A percentile compares a stretch with the other conserved stretches of the same genome.
Conservation (phyloP, 108 stramenopile species). For the Aurantiochytrium sp. region DNA sequence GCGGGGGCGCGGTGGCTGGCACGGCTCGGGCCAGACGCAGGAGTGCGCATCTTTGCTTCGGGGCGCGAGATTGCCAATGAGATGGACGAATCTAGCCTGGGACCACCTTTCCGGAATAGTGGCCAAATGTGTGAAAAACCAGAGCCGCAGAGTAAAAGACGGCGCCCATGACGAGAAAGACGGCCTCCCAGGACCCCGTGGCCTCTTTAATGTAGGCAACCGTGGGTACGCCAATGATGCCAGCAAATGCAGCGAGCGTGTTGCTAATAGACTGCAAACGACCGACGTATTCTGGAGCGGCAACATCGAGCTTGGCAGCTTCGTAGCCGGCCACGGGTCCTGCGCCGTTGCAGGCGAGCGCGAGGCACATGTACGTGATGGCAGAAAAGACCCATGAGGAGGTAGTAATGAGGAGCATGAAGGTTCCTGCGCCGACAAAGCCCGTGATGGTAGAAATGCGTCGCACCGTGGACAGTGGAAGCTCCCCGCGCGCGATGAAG, state of each 20-base stretch:
- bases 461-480: neutral
- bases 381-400: neutral
- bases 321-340: constrained; percentile 13
- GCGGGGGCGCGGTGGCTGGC: neutral
- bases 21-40: neutral
- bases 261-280: neutral
- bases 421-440: constrained; percentile 11
- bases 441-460: neutral
- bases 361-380: neutral
- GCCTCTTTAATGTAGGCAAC: neutral
- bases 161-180: neutral
- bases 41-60: neutral
- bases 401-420: neutral
- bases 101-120: constrained; percentile 12
- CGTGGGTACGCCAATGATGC: constrained; percentile 6
- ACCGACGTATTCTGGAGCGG: neutral
- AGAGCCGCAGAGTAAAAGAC: constrained; percentile 11
- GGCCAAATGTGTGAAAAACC: neutral
- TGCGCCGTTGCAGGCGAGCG: neutral
- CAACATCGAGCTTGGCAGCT: constrained; percentile 2
- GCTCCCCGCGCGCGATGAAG: neutral
- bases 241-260: neutral
- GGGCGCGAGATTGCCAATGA: neutral
- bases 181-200: neutral
- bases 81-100: constrained; percentile 16